Percentiles rank a stretch among this genome's conserved stretches.
phyloP scores from a whole-genome alignment of 805 yeast species.

The Scheffersomyces stipitis region DNA sequence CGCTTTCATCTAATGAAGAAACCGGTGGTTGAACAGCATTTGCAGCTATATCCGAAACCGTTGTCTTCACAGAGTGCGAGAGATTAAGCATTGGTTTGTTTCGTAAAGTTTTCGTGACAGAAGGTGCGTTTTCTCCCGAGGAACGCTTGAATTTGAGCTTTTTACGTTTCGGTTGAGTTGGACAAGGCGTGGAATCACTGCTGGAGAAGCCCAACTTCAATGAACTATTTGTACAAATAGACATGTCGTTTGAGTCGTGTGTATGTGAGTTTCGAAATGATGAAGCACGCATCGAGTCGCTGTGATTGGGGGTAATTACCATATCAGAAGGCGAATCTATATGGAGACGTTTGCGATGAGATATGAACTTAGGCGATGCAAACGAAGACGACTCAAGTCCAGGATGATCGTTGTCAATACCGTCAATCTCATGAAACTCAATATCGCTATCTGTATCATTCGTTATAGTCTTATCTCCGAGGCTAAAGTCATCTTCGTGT shows the following conservation, averaged over 20 bases:
- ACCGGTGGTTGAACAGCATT: not conserved
- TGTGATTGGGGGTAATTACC: slow-evolving; percentile 21
- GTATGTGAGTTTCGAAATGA: too few relatives aligned
- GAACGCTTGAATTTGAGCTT: slow-evolving; percentile 25
- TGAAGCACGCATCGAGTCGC: slow-evolving; percentile 1
- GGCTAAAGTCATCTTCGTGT: slow-evolving; percentile 12
- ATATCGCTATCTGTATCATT: slow-evolving; percentile 18
- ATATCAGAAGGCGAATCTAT: slow-evolving; percentile 25
- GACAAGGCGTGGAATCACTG: slow-evolving; percentile 47
- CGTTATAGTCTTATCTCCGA: slow-evolving; percentile 29
- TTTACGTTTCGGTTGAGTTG: slow-evolving; percentile 39
- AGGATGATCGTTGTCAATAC: slow-evolving; percentile 6
- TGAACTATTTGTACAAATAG: slow-evolving; percentile 15
- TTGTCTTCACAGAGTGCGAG: slow-evolving; percentile 4
- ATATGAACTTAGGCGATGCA: slow-evolving; percentile 18
- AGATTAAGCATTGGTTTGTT: not conserved
- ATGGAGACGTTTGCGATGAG: slow-evolving; percentile 25
- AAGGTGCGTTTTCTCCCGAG: slow-evolving; percentile 16
- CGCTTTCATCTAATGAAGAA: slow-evolving; percentile 27
- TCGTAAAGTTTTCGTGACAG: slow-evolving; percentile 11
- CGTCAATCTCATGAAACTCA: slow-evolving; percentile 9
- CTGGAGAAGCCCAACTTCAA: slow-evolving; percentile 27
- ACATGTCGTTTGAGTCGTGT: slow-evolving; percentile 20
- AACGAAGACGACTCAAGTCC: slow-evolving; percentile 2
- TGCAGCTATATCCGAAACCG: not conserved